Evolutionary conservation across 345 rosid species (phyloP), one percentile per base, ranked within the genome.

Genomic region (Rhodamnia argentea): DNA sequence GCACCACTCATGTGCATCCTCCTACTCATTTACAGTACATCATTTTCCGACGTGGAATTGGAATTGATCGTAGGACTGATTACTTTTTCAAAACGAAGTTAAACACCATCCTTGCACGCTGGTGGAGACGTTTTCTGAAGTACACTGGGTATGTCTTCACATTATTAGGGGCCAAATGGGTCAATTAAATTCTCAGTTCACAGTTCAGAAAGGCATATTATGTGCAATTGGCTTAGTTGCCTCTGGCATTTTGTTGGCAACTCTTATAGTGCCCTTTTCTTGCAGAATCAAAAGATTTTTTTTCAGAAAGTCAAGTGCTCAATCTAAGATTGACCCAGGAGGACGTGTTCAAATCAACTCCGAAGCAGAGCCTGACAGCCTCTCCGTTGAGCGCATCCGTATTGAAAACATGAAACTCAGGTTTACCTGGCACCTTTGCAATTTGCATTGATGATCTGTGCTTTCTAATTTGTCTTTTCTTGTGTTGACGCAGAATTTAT

Each of bases 41-140:
- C 53, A 89, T 94, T 87, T 96, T 96, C 90, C 88, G 97, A 81
- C 94, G 96, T 62, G 98, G 98, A 62, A 90, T 95, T 90, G 96
- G 98, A 82, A 93, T 93, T 52, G 99, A 95, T 90, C 92, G 89
- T 2, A 90, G 86, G 90, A 92, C 89, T 53, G 93, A 89, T 87
- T 96, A 87, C 87, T 94, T 94, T 87, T 29, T 94, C 86, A 83
- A 82, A 86, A 88, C 86, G 81, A 96, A 96, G 90, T 50, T 92
- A 24, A 85, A 94, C 86, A 92, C 90, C n/a, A 91, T 96, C 78
- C 86, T 95, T 85, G 57, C 90, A 22, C 93, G 95, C 47, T 57
- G 92, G 44, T 94, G 95, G 95, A 85, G 82, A n/a, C 88, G 58
- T 87, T 83, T 96, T 78, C 84, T 95, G 86, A 92, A 76, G 85